phyloP scores from a whole-genome alignment of 2,329 filamentous ascomycete genomes.

The Colletotrichum shisoi region DNA sequence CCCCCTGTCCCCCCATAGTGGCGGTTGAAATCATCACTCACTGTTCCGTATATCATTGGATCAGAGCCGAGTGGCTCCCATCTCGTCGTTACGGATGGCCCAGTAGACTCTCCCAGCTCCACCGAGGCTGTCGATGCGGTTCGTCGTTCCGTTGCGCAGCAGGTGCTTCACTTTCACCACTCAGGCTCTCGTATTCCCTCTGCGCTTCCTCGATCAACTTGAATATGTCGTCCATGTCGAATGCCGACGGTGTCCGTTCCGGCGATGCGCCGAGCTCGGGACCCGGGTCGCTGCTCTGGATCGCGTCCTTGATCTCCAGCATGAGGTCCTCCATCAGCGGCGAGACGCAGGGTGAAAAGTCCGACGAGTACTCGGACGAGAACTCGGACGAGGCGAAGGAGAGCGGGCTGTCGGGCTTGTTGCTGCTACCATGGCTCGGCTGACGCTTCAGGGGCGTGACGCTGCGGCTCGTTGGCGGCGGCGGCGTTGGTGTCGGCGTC shows the following conservation, averaged over 20 bases:
- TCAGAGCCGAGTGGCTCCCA: constrained; percentile 14
- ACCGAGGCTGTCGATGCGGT: constrained; percentile 1
- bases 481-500: constrained; percentile 8
- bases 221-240: constrained; percentile 33
- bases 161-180: neutral
- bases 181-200: constrained; percentile 32
- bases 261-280: neutral
- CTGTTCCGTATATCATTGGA: neutral
- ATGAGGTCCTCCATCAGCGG: constrained; percentile 37
- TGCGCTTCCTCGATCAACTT: constrained; percentile 35
- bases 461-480: constrained; percentile 18
- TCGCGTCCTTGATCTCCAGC: constrained; percentile 34
- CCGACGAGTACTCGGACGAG: constrained; percentile 24
- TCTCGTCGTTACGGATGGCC: constrained; percentile 2
- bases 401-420: constrained; percentile 27
- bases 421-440: constrained; percentile 28
- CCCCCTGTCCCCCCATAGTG: neutral
- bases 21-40: neutral
- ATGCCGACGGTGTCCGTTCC: constrained; percentile 9
- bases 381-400: constrained; percentile 28
- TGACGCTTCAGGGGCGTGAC: constrained; percentile 34
- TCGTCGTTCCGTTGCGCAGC: neutral
- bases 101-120: constrained; percentile 29
- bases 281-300: constrained; percentile 26
- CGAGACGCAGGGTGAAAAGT: constrained; percentile 33